Evolutionary conservation across 176 grass and related monocot genomes (phyloP).

Genomic region (Calamus simplicifolius): DNA sequence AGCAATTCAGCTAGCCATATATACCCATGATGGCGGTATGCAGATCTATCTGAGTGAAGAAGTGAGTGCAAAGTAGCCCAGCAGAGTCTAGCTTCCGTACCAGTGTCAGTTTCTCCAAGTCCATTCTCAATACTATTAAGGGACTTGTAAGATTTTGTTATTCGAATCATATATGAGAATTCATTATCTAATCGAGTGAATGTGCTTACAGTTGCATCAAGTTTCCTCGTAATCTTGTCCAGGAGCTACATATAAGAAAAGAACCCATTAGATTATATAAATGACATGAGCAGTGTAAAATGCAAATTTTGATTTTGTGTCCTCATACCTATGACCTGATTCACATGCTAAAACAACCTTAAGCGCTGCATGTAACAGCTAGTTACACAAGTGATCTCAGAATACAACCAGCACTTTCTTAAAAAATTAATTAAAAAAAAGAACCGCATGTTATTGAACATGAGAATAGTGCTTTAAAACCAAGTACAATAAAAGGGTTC

Average conservation of each 20-base stretch:
- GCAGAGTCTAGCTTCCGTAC: slow-evolving; percentile 56
- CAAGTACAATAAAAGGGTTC: no score
- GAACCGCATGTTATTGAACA: no score
- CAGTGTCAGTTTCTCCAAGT: slow-evolving; percentile 52
- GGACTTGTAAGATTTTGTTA: slow-evolving; percentile 74
- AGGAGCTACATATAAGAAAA: slow-evolving; percentile 50
- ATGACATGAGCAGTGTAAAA: no score
- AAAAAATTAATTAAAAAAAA: no score
- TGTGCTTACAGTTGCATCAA: slow-evolving; percentile 65
- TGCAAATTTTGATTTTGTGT: no score
- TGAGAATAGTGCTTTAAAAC: no score
- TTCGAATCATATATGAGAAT: slow-evolving; percentile 80
- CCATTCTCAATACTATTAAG: slow-evolving; percentile 68
- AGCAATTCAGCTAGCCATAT: slow-evolving; percentile 96
- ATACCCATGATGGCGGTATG: slow-evolving; percentile 95
- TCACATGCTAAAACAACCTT: no score
- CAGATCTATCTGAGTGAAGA: slow-evolving; percentile 77
- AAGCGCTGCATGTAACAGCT: no score
- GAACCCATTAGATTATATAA: slow-evolving; percentile 17
- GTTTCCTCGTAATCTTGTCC: slow-evolving; percentile 71
- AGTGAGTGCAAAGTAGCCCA: slow-evolving; percentile 85
- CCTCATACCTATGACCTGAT: no score
- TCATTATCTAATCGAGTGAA: slow-evolving; percentile 81
- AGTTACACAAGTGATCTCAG: no score
- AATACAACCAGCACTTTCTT: no score